Conservation (phyloP, 805 yeast genomes). For the Saturnispora diversa region DNA sequence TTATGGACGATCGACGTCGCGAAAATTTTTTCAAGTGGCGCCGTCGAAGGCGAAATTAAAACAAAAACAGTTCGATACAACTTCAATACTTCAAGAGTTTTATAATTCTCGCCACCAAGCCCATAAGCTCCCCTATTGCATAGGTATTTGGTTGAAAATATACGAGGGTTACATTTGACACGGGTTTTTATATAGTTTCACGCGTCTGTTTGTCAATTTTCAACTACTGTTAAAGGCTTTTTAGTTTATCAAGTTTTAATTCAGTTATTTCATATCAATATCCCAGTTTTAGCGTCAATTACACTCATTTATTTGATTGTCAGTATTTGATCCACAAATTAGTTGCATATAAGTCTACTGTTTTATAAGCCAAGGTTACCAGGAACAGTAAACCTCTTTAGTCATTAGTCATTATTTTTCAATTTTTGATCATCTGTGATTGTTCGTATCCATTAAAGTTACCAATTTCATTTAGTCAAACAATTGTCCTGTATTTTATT, state of each 20-base stretch:
- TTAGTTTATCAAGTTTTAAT: background rate
- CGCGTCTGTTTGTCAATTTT: slow-evolving; percentile 4
- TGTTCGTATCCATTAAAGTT: background rate
- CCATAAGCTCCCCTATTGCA: background rate
- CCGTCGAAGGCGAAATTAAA: slow-evolving; percentile 8
- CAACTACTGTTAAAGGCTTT: background rate
- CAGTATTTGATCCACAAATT: slow-evolving; percentile 2
- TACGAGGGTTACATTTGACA: slow-evolving; percentile 1
- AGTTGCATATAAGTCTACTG: slow-evolving; percentile 3
- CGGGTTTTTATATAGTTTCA: background rate
- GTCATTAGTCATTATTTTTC: background rate
- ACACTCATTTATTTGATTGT: slow-evolving; percentile 10
- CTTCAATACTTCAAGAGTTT: background rate
- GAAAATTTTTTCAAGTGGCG: slow-evolving; percentile 4
- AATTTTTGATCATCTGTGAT: background rate
- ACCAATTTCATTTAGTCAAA: no score
- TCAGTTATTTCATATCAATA: background rate
- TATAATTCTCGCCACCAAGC: slow-evolving; percentile 3
- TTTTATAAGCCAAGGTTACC: background rate
- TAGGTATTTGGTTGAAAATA: background rate
- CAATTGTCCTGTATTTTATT: slow-evolving; percentile 1
- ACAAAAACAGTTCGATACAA: slow-evolving; percentile 2
- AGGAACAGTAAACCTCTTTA: background rate
- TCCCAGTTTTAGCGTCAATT: slow-evolving; percentile 1
- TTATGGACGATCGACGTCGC: slow-evolving; percentile 10